Percentiles rank a stretch among this genome's conserved stretches.
phyloP scores from a whole-genome alignment of 768 basidiomycete genomes.

The Pisolithus tinctorius region DNA sequence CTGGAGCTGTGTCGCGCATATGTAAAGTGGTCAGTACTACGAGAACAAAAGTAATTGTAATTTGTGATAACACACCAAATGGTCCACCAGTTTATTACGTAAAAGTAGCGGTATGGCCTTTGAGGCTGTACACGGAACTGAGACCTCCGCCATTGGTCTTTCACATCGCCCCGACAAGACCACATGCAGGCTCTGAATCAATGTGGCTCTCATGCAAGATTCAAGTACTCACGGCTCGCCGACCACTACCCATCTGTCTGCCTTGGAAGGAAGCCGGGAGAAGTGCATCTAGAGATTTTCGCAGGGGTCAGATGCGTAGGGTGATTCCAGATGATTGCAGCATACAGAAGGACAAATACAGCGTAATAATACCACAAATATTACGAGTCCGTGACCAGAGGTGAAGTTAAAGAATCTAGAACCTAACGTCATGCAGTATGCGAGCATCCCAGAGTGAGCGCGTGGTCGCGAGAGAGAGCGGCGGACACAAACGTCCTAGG shows the following conservation, averaged over 20 bases:
- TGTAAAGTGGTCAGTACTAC: too few species aligned
- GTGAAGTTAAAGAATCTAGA: conserved; percentile 7
- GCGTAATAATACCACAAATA: conserved; percentile 16
- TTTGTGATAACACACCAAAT: too few species aligned
- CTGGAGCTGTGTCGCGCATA: too few species aligned
- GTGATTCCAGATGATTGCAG: conserved; percentile 8
- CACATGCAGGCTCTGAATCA: not conserved
- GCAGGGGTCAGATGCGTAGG: conserved; percentile 12
- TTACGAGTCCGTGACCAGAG: conserved; percentile 9
- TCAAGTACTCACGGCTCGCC: not conserved
- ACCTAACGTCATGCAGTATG: not conserved
- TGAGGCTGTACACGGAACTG: too few species aligned
- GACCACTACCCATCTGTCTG: not conserved
- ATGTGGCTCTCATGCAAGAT: not conserved
- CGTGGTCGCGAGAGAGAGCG: not conserved
- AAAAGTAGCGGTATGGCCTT: too few species aligned
- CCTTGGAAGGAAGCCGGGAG: not conserved
- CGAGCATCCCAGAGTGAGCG: conserved; percentile 9
- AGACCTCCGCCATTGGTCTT: too few species aligned
- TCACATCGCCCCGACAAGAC: too few species aligned
- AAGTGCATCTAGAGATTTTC: conserved; percentile 12
- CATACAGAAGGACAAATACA: conserved; percentile 21
- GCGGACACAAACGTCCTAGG: conserved; percentile 4
- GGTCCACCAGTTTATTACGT: too few species aligned
- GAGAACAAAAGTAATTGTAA: too few species aligned